Base-by-base conservation (phyloP, 2,329 filamentous ascomycete species). In the Fusarium stilboides region DNA sequence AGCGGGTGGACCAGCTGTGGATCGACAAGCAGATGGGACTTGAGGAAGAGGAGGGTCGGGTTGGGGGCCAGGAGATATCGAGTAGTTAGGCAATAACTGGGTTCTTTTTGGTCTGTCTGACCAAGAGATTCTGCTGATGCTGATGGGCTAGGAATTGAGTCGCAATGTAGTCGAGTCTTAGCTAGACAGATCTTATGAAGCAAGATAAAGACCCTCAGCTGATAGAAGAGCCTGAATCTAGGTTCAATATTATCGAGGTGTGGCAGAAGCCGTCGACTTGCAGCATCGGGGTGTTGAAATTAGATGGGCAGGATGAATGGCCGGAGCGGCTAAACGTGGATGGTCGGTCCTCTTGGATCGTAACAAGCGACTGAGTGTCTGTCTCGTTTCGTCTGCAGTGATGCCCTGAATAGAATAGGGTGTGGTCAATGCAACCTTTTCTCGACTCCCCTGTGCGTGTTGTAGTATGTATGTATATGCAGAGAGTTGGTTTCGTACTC, bases 401-500 rank as follows among this genome's bases (percentile, higher is more conserved):
- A 49, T 45, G 46, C 50, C 36, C 44, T 72, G 53, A 49, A 50
- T 28, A 43, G 60, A 69, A 71, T 68, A 74, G 71, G 65, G 71
- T 74, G 69, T 74, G 69, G 68, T 64, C 73, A 63, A 74, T 71
- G 73, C 71, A 72, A 63, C 57, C 57, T 52, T 44, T 53, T 52
- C 44, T 45, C 40, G 31, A 53, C 34, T 44, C 26, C 44, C 37
- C 24, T 45, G 37, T 31, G 37, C 33, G 15, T 60, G 50, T 47
- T 59, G 31, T 14, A 34, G 45, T 17, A 34, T 24, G 34, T 59
- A 45, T 42, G 36, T 28, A 31, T 40, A 63, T 57, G 40, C 33
- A 65, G 22, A 42, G 31, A 62, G 43, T 20, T 36, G 50, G 22
- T 24, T 62, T 36, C 47, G 36, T 60, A 26, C 36, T 24, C 44